Conservation (phyloP, 306 rosid genomes). For the Vicia faba region DNA sequence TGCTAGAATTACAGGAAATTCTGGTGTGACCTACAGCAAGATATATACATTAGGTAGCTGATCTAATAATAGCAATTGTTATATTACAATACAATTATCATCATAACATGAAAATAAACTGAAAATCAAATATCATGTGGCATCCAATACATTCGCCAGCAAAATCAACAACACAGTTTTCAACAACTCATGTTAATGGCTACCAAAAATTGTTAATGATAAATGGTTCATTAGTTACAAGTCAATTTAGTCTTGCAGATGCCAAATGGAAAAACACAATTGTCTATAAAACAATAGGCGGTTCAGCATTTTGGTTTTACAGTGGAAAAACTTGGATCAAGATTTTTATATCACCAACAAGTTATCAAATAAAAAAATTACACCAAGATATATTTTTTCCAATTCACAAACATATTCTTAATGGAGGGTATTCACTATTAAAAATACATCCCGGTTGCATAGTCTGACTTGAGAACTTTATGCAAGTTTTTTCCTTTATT, state of each 20-base stretch:
- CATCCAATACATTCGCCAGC: constrained; percentile 15
- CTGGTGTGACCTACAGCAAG: constrained; percentile 82
- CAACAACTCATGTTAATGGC: constrained; percentile 5
- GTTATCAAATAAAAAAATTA: background rate
- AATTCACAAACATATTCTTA: background rate
- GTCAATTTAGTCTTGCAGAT: background rate
- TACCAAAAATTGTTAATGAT: constrained; percentile 13
- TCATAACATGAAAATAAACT: constrained; percentile 20
- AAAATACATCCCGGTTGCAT: background rate
- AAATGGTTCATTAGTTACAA: background rate
- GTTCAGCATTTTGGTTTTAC: constrained; percentile 6
- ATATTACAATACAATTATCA: background rate
- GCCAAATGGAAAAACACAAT: background rate
- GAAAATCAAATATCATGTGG: constrained; percentile 25
- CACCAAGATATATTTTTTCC: background rate
- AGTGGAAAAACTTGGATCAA: background rate
- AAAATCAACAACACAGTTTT: constrained; percentile 13
- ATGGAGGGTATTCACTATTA: constrained; percentile 9
- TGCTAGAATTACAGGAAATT: constrained; percentile 73
- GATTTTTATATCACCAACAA: background rate
- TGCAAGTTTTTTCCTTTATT: background rate
- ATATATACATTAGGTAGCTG: constrained; percentile 42
- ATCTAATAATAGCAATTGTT: constrained; percentile 7
- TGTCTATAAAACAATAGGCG: constrained; percentile 4
- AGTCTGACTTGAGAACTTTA: constrained; percentile 7